phyloP scores from a whole-genome alignment of 768 basidiomycete species.

The Trametes gibbosa region DNA sequence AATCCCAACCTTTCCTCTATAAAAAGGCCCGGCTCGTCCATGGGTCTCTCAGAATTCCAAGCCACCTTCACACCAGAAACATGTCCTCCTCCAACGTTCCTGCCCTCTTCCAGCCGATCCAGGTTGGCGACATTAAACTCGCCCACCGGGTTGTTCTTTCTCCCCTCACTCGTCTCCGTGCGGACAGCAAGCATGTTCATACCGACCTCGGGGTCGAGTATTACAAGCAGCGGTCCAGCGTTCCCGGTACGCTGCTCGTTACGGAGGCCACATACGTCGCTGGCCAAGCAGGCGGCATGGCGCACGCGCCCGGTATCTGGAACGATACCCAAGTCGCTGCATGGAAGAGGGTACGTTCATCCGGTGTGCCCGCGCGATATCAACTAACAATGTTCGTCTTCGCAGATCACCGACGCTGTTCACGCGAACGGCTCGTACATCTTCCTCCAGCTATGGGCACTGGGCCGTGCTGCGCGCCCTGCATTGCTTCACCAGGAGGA shows the following conservation, averaged over 20 bases:
- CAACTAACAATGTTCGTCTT: background rate
- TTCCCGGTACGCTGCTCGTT: constrained; percentile 53
- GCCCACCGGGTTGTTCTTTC: constrained; percentile 53
- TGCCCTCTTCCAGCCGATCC: constrained; percentile 47
- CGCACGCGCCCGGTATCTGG: constrained; percentile 62
- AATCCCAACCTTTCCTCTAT: background rate
- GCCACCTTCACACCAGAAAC: background rate
- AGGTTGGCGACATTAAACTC: constrained; percentile 41
- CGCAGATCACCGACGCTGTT: constrained; percentile 51
- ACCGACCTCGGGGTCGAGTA: constrained; percentile 41
- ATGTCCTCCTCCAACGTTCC: constrained; percentile 14
- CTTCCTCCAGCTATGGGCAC: constrained; percentile 55
- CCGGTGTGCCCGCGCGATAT: background rate
- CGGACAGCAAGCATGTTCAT: constrained; percentile 35
- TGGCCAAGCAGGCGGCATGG: constrained; percentile 45
- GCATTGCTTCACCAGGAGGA: constrained; percentile 37
- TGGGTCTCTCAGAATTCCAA: background rate
- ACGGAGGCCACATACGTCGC: constrained; percentile 57
- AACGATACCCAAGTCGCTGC: constrained; percentile 51
- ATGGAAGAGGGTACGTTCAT: constrained; percentile 45
- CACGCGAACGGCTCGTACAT: constrained; percentile 51
- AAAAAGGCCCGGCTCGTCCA: background rate
- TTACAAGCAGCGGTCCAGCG: constrained; percentile 46
- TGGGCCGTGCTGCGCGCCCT: constrained; percentile 42
- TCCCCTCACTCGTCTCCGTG: constrained; percentile 48